Evolutionary conservation across 2,329 filamentous ascomycete species (phyloP).

Genomic region (Claviceps africana): DNA sequence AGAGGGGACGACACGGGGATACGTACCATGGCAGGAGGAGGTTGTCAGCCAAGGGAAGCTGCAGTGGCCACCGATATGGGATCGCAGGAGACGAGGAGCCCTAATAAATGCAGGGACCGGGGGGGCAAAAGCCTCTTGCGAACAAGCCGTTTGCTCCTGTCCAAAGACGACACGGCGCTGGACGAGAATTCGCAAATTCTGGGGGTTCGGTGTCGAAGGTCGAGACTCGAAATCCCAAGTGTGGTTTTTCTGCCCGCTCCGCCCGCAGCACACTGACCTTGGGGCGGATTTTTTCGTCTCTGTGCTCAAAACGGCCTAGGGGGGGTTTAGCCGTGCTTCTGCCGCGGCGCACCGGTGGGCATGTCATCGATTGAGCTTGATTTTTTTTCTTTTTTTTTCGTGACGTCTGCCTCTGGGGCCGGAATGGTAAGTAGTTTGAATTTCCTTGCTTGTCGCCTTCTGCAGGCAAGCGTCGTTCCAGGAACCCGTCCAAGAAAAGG

Average conservation of each 20-base stretch:
- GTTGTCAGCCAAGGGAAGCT: neutral
- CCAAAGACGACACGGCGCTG: constrained; percentile 10
- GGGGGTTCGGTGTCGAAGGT: neutral
- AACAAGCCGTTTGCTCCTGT: constrained; percentile 14
- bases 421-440: neutral
- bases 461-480: neutral
- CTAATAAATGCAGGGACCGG: neutral
- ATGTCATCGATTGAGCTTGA: neutral
- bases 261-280: constrained; percentile 4
- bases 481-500: neutral
- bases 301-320: constrained; percentile 16
- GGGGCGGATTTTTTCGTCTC: constrained; percentile 12
- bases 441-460: neutral
- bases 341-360: constrained; percentile 10
- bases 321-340: constrained; percentile 13
- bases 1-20: constrained; percentile 1
- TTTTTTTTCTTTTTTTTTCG: too few species aligned
- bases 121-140: neutral
- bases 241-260: constrained; percentile 16
- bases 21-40: constrained; percentile 17
- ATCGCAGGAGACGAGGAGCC: neutral
- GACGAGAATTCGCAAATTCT: neutral
- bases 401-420: neutral
- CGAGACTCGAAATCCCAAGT: neutral
- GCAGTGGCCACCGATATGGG: neutral